A percentile compares a stretch with the other conserved stretches of the same genome.
phyloP scores from a whole-genome alignment of 352 stramenopile genomes.

The Globisporangium megalacanthum region DNA sequence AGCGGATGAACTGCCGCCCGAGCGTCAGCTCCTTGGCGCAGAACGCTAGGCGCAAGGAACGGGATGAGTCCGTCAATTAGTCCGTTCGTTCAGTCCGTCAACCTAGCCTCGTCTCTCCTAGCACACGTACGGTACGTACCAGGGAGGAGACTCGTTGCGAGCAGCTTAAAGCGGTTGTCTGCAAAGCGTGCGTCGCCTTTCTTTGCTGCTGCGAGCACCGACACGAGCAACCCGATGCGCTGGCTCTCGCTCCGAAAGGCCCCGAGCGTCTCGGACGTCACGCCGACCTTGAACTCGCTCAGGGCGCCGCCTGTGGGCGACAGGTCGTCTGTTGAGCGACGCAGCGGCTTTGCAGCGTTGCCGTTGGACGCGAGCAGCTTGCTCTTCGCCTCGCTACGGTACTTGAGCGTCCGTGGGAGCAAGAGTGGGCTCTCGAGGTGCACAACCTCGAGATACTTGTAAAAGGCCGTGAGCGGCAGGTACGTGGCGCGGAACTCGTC shows the following conservation, averaged over 20 bases:
- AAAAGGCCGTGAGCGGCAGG: slow-evolving; percentile 67
- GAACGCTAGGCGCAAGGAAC: slow-evolving; percentile 22
- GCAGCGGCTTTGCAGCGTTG: not conserved
- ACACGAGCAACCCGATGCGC: slow-evolving; percentile 46
- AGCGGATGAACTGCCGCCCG: slow-evolving; percentile 33
- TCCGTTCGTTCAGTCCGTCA: too few species aligned
- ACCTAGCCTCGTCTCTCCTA: not conserved
- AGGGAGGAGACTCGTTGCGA: slow-evolving; percentile 57
- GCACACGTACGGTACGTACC: slow-evolving; percentile 13
- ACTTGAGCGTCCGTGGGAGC: slow-evolving; percentile 73
- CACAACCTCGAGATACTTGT: slow-evolving; percentile 77
- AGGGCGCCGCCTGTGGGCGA: slow-evolving; percentile 27
- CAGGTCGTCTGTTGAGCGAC: slow-evolving; percentile 11
- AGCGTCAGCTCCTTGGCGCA: slow-evolving; percentile 57
- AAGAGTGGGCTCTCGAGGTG: slow-evolving; percentile 70
- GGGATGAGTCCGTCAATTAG: not conserved
- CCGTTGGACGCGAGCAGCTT: slow-evolving; percentile 2
- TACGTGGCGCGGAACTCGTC: slow-evolving; percentile 79
- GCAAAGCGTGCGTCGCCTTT: slow-evolving; percentile 29
- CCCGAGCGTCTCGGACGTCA: slow-evolving; percentile 60
- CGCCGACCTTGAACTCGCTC: slow-evolving; percentile 58
- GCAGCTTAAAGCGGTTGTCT: slow-evolving; percentile 53
- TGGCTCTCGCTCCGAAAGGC: slow-evolving; percentile 52
- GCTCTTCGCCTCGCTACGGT: slow-evolving; percentile 36
- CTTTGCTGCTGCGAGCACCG: slow-evolving; percentile 33